phyloP scores from a whole-genome alignment of 2,329 filamentous ascomycete species.

The Sarocladiaceae sp. region DNA sequence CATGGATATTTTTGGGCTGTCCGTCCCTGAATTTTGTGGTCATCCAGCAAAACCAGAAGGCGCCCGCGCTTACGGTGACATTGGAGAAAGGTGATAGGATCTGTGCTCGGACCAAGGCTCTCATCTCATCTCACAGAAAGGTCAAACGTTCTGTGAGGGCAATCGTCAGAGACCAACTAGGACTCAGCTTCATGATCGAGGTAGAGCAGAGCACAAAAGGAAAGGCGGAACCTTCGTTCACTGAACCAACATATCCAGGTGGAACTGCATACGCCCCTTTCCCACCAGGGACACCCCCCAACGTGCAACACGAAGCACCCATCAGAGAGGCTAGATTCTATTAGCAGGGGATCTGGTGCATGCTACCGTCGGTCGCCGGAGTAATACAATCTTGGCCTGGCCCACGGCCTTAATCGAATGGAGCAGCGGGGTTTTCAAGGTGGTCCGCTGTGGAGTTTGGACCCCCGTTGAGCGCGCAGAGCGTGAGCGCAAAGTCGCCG shows the following conservation, averaged over 20 bases:
- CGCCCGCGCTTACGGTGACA: too few relatives aligned
- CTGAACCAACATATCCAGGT: too few relatives aligned
- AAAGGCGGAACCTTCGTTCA: too few relatives aligned
- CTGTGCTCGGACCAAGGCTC: too few relatives aligned
- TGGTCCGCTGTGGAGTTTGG: not conserved
- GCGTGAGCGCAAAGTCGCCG: not conserved
- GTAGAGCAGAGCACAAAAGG: too few relatives aligned
- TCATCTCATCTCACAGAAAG: too few relatives aligned
- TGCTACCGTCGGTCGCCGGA: constrained; percentile 4
- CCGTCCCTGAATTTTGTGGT: not conserved
- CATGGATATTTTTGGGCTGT: too few relatives aligned
- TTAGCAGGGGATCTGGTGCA: not conserved
- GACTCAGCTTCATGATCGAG: too few relatives aligned
- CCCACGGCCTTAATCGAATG: not conserved
- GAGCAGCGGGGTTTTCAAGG: not conserved
- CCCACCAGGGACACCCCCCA: constrained; percentile 1
- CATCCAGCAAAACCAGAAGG: too few relatives aligned
- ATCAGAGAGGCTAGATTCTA: not conserved
- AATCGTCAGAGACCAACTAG: too few relatives aligned
- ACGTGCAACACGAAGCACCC: constrained; percentile 7
- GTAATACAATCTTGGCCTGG: not conserved
- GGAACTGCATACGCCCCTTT: not conserved
- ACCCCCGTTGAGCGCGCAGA: not conserved
- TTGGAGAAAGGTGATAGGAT: too few relatives aligned
- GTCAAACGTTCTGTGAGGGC: too few relatives aligned